These are phyloP conservation scores for Hypomontagnella monticulosa DNA, from an alignment of 495 filamentous ascomycete genomes.

Conservation along the genomic window DNA sequence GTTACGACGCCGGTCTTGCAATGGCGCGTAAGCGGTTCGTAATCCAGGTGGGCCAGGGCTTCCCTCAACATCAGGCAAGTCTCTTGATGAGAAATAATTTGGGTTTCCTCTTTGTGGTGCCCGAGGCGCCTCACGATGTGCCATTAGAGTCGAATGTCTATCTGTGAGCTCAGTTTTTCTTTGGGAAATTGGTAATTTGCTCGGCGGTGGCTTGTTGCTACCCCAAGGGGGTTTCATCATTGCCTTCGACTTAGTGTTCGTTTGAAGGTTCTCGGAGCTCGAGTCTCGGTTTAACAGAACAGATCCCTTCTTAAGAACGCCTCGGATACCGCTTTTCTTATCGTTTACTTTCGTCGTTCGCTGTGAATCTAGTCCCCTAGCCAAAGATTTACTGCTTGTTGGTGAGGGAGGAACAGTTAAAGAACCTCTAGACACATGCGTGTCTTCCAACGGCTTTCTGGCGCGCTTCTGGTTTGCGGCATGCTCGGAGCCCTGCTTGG, in stretches of 20 bases:
- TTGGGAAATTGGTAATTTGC: conserved; percentile 9
- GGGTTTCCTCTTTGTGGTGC: conserved; percentile 51
- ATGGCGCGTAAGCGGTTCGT: conserved; percentile 58
- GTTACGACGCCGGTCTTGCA: conserved; percentile 64
- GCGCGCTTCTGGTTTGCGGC: conserved; percentile 58
- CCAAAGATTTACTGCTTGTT: conserved; percentile 34
- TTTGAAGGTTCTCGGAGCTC: conserved; percentile 35
- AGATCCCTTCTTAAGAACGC: conserved; percentile 42
- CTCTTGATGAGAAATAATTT: conserved; percentile 49
- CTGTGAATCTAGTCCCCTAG: conserved; percentile 38
- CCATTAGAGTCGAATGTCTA: conserved; percentile 35
- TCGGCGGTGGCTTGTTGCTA: conserved; percentile 31
- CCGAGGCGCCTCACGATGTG: conserved; percentile 50
- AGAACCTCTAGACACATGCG: conserved; percentile 23
- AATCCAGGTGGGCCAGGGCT: conserved; percentile 41
- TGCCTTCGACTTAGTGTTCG: conserved; percentile 36
- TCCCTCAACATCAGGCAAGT: conserved; percentile 34
- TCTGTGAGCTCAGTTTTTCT: conserved; percentile 29
- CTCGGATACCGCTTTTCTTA: conserved; percentile 48
- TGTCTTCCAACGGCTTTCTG: conserved; percentile 45
- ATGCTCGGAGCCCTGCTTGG: conserved; percentile 40
- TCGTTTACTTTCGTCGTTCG: conserved; percentile 29
- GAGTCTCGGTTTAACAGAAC: conserved; percentile 45
- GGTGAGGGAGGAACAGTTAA: conserved; percentile 33
- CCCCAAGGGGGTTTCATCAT: conserved; percentile 33